These are phyloP conservation scores for Verticillium nubilum DNA, from an alignment of 2,329 filamentous ascomycete genomes.

Conservation along the genomic window DNA sequence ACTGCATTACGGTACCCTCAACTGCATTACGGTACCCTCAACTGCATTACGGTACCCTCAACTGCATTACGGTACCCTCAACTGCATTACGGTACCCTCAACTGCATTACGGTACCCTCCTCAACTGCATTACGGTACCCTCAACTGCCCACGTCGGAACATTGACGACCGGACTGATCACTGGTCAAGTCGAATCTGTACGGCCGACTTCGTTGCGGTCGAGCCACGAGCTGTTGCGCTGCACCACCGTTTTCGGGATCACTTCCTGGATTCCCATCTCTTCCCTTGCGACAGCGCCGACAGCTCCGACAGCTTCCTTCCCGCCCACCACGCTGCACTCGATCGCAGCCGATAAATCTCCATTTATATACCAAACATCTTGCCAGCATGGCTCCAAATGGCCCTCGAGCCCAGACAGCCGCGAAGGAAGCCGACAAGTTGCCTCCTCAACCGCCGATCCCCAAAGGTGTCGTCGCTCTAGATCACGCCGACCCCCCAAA, in stretches of 20 bases:
- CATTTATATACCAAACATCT: background rate
- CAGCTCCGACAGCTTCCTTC: background rate
- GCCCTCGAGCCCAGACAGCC: background rate
- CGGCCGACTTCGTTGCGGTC: too few relatives aligned
- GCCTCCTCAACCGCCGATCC: background rate
- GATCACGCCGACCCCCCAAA: slow-evolving; percentile 11
- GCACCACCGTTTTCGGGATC: background rate
- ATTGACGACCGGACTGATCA: too few relatives aligned
- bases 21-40: background rate
- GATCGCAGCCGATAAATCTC: background rate
- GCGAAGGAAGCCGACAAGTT: background rate
- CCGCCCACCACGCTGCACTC: background rate
- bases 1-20: too few relatives aligned
- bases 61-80: background rate
- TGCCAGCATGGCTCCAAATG: slow-evolving; percentile 1
- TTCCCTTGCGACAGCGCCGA: background rate
- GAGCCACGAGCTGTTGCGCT: background rate
- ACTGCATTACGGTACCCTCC: background rate
- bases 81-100: background rate
- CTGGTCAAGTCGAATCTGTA: too few relatives aligned
- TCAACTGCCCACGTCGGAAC: background rate
- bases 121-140: background rate
- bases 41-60: background rate
- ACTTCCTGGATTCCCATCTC: background rate
- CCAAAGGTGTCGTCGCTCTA: background rate